Evolutionary conservation across 164 flowering plant species (phyloP), one percentile per base, ranked within the genome.

Genomic region (Kalanchoe fedtschenkoi): DNA sequence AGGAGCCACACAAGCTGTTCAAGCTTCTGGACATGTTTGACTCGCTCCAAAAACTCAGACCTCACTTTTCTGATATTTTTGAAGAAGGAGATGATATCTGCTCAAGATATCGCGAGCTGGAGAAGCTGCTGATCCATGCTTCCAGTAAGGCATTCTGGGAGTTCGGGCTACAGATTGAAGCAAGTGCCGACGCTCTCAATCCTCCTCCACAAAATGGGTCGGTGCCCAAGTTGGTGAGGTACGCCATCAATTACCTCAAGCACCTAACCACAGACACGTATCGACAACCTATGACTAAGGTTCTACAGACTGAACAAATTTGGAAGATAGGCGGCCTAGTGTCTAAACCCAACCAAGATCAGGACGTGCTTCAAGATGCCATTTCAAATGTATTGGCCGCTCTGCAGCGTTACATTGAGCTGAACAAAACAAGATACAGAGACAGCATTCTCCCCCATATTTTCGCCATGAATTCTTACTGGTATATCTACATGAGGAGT

Each of bases 401-500:
- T 1, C 65, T 87, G 0, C 78, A 75, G 61, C 75, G 93, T 44
- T 80, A 82, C 63, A 53, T 83, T 0, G 86, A 84, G 39, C 68
- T 65, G 3, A 83, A 84, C 62, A 77, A 71, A 62, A 58, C 68
- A 1, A 69, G 72, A 16, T 84, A 78, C 74, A 77, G 71, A 61
- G 88, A 87, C 74, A 75, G 66, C 66, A 68, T 80, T 10, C 73
- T 87, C 0, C 64, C 78, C 0, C 74, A 75, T 19, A 54, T 84
- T 0, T 87, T 84, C 69, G 21, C 77, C 32, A 83, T 87, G 93
- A 87, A 87, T 74, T 77, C 86, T 0, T 80, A 84, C 69, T 87
- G 93, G 93, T 87, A 87, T 70, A 78, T 87, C 11, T 87, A 87
- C 80, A 87, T 87, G 88, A 78, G 88, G 70, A 71, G 70, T 15